Evolutionary conservation across 2,329 filamentous ascomycete genomes (phyloP).

Genomic region (Aspergillus thermomutatus): DNA sequence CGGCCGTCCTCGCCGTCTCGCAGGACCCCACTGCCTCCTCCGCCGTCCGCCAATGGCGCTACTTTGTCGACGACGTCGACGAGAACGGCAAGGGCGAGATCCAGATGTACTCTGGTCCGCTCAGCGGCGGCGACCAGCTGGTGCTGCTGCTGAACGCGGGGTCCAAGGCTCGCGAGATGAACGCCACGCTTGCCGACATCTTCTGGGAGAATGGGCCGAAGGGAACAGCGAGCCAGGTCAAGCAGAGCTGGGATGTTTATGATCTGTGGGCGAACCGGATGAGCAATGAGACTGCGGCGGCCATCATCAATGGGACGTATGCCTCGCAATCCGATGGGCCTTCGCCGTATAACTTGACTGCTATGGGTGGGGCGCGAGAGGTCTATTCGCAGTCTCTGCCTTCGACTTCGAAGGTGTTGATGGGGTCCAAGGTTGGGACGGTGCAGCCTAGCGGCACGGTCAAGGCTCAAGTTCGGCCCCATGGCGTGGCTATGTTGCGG

Average conservation of each 20-base stretch:
- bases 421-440: conserved; percentile 46
- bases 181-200: conserved; percentile 51
- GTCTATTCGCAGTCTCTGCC: conserved; percentile 42
- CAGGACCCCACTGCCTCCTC: conserved; percentile 12
- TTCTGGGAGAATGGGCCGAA: conserved; percentile 44
- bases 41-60: conserved; percentile 46
- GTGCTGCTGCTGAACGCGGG: conserved; percentile 53
- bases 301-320: conserved; percentile 41
- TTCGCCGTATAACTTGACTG: conserved; percentile 45
- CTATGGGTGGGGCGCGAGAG: conserved; percentile 28
- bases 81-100: conserved; percentile 46
- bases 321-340: conserved; percentile 30
- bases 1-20: neutral
- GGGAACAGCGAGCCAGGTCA: neutral
- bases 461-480: conserved; percentile 44
- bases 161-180: conserved; percentile 43
- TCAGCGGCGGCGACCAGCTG: conserved; percentile 47
- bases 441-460: conserved; percentile 44
- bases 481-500: conserved; percentile 52
- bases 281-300: conserved; percentile 42
- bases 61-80: conserved; percentile 40
- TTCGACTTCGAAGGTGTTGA: conserved; percentile 34
- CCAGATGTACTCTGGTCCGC: conserved; percentile 49
- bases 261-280: conserved; percentile 36
- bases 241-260: neutral